These are phyloP conservation scores for Paraglomus brasilianum DNA, from an alignment of 192 early-diverging fungal species.

Conservation along the genomic window DNA sequence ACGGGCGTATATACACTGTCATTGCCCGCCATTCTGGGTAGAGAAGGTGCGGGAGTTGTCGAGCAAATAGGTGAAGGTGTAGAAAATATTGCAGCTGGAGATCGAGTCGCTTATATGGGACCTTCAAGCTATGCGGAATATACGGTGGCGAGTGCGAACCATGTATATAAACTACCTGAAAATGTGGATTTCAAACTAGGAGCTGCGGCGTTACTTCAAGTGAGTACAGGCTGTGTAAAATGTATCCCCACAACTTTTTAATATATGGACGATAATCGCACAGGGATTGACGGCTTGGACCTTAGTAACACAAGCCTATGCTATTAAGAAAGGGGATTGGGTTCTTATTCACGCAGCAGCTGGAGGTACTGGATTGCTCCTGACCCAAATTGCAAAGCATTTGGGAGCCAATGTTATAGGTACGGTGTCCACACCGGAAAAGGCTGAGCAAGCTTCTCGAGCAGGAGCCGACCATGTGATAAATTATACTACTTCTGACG, in stretches of 20 bases:
- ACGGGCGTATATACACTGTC: conserved; percentile 69
- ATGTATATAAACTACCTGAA: conserved; percentile 41
- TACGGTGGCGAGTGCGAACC: conserved; percentile 41
- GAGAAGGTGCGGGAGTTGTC: conserved; percentile 81
- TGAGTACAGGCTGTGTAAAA: conserved; percentile 54
- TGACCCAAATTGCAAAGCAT: conserved; percentile 74
- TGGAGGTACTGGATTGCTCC: conserved; percentile 80
- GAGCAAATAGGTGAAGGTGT: conserved; percentile 71
- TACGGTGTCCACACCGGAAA: conserved; percentile 71
- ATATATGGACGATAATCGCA: conserved; percentile 46
- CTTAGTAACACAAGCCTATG: conserved; percentile 67
- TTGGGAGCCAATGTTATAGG: conserved; percentile 88
- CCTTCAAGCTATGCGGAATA: conserved; percentile 76
- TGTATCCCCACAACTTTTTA: background rate
- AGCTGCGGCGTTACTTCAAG: conserved; percentile 69
- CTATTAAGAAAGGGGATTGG: conserved; percentile 71
- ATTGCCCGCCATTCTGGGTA: conserved; percentile 69
- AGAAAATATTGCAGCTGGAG: conserved; percentile 66
- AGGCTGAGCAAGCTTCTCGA: conserved; percentile 58
- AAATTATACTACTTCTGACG: conserved; percentile 60
- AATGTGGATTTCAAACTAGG: conserved; percentile 56
- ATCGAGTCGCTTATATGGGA: conserved; percentile 75
- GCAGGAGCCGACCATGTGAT: conserved; percentile 75
- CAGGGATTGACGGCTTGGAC: conserved; percentile 85
- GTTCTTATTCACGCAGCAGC: conserved; percentile 90